phyloP scores from a whole-genome alignment of 306 rosid genomes.

The Acmispon strigosus region DNA sequence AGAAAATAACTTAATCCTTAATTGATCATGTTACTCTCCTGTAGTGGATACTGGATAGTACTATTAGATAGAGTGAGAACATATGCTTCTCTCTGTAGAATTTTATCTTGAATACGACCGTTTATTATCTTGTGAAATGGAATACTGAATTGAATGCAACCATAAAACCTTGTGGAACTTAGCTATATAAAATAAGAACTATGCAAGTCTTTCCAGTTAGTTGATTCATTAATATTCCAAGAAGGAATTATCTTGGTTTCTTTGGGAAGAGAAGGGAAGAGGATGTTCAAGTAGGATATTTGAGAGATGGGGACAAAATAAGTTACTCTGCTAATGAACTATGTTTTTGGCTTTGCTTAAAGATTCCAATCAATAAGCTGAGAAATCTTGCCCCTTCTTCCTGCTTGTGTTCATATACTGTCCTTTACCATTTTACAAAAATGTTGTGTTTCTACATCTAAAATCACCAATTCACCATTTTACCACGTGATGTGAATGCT shows the following conservation, averaged over 20 bases:
- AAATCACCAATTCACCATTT: background rate
- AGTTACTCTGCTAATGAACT: background rate
- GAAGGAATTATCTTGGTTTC: slow-evolving; percentile 2
- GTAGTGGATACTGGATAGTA: no score
- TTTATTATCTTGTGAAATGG: background rate
- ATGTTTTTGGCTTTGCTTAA: background rate
- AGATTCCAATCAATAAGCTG: background rate
- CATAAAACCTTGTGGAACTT: no score
- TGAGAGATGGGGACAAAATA: background rate
- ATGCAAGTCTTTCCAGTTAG: background rate
- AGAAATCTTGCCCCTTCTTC: background rate
- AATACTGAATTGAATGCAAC: no score
- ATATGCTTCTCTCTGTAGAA: no score
- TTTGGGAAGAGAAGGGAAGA: background rate
- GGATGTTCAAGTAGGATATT: background rate
- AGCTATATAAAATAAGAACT: background rate
- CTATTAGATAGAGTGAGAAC: no score
- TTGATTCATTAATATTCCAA: background rate
- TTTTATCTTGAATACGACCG: background rate
- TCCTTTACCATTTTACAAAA: background rate
- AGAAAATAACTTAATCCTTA: no score
- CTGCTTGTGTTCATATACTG: background rate
- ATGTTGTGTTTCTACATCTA: background rate
- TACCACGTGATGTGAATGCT: background rate
- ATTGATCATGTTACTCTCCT: no score